These are phyloP conservation scores for Mortierella alpina DNA, from an alignment of 192 early-diverging fungal genomes.

Conservation along the genomic window DNA sequence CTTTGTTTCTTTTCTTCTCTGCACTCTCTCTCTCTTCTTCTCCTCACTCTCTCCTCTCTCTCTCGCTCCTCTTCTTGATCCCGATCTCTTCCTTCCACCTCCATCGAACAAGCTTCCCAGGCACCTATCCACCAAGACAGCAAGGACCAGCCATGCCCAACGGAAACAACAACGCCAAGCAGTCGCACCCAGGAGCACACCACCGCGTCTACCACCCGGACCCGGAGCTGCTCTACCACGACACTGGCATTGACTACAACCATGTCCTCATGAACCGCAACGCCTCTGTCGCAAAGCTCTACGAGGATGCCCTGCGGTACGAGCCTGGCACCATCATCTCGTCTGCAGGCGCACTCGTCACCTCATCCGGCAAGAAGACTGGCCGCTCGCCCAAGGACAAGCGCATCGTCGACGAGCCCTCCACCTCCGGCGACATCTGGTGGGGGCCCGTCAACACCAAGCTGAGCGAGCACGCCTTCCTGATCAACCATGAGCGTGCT, in stretches of 20 bases:
- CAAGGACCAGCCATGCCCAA: slow-evolving; percentile 1
- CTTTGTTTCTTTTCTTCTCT: not conserved
- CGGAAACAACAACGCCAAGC: slow-evolving; percentile 9
- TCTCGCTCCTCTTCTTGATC: not conserved
- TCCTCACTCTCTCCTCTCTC: not conserved
- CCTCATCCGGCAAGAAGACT: slow-evolving; percentile 93
- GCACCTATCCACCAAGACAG: slow-evolving; percentile 10
- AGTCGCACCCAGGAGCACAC: slow-evolving; percentile 46
- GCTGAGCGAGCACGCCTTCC: slow-evolving; percentile 83
- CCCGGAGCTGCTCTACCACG: slow-evolving; percentile 50
- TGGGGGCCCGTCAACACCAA: slow-evolving; percentile 99
- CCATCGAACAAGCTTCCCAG: too few species aligned
- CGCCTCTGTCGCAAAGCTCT: slow-evolving; percentile 85
- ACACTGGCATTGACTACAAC: slow-evolving; percentile 77
- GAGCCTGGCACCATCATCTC: slow-evolving; percentile 92
- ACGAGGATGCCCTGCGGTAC: slow-evolving; percentile 90
- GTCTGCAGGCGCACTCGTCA: slow-evolving; percentile 89
- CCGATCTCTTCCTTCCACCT: too few species aligned
- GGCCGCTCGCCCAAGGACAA: slow-evolving; percentile 97
- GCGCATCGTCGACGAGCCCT: slow-evolving; percentile 93
- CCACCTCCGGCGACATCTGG: slow-evolving; percentile 90
- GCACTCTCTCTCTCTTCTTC: not conserved
- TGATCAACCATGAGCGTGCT: slow-evolving; percentile 95
- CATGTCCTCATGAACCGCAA: slow-evolving; percentile 90
- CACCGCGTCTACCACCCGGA: slow-evolving; percentile 44